phyloP scores from a whole-genome alignment of 2,329 filamentous ascomycete species.

The Fusarium stilboides region DNA sequence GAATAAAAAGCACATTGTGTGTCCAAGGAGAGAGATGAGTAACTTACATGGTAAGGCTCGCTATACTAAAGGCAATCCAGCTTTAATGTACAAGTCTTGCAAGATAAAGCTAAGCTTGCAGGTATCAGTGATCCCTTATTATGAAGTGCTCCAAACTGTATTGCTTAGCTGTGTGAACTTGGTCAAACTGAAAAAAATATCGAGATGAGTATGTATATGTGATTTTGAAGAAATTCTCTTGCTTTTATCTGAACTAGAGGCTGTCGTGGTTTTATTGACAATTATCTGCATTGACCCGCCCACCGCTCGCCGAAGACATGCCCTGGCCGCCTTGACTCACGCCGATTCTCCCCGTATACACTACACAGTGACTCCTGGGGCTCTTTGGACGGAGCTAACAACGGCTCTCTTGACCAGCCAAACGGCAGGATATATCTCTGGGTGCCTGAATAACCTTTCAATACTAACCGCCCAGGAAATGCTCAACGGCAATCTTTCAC shows the following conservation, averaged over 20 bases:
- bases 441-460: constrained; percentile 1
- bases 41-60: too few relatives aligned
- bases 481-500: constrained; percentile 10
- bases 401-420: neutral
- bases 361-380: constrained; percentile 7
- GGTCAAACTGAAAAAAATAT: too few relatives aligned
- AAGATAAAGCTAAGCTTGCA: too few relatives aligned
- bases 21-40: too few relatives aligned
- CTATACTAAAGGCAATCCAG: too few relatives aligned
- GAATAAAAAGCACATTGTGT: neutral
- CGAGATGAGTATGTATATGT: too few relatives aligned
- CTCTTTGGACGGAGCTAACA: neutral
- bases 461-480: neutral
- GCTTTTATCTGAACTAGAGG: neutral
- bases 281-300: too few relatives aligned
- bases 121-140: too few relatives aligned
- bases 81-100: too few relatives aligned
- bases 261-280: too few relatives aligned
- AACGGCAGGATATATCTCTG: neutral
- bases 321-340: constrained; percentile 46
- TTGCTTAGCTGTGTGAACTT: too few relatives aligned
- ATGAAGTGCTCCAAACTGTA: too few relatives aligned
- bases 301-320: constrained; percentile 1
- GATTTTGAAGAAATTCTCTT: neutral
- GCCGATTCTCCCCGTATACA: constrained; percentile 27